Evolutionary conservation across 805 yeast species (phyloP).

Genomic region (Saccharomyces eubayanus): DNA sequence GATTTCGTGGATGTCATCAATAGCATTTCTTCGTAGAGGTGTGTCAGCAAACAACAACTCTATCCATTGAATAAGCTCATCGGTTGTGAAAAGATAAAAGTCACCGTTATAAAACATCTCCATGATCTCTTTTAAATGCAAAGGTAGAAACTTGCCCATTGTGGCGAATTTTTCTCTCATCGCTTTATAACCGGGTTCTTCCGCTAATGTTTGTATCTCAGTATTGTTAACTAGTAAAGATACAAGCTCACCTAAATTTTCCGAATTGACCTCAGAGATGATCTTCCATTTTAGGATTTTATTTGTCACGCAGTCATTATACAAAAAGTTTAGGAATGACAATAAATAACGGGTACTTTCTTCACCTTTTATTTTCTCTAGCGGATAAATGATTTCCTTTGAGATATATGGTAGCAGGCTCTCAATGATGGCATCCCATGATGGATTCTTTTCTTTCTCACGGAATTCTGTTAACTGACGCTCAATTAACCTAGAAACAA

Average conservation of each 20-base stretch:
- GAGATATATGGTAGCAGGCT: conserved; percentile 19
- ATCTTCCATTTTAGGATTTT: conserved; percentile 24
- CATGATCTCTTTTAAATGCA: conserved; percentile 37
- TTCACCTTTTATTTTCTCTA: conserved; percentile 8
- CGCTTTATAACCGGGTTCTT: conserved; percentile 17
- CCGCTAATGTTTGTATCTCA: conserved; percentile 16
- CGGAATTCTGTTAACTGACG: conserved; percentile 17
- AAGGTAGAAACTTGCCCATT: conserved; percentile 22
- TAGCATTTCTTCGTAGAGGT: conserved; percentile 28
- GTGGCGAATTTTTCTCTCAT: conserved; percentile 23
- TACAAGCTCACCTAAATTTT: conserved; percentile 23
- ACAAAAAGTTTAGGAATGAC: conserved; percentile 16
- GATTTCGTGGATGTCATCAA: conserved; percentile 34
- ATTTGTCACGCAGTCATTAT: conserved; percentile 15
- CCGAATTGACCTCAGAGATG: conserved; percentile 29
- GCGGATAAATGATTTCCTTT: conserved; percentile 11
- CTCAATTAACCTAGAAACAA: conserved; percentile 5
- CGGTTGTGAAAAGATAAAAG: conserved; percentile 32
- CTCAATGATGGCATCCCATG: conserved; percentile 17
- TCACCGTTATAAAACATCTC: conserved; percentile 36
- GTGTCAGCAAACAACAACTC: conserved; percentile 36
- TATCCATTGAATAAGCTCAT: conserved; percentile 33
- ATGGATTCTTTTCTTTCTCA: conserved; percentile 17
- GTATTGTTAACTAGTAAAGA: conserved; percentile 20
- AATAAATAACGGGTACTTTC: conserved; percentile 9